Percentiles rank a stretch among this genome's conserved stretches.
Conservation (phyloP, 2,329 filamentous ascomycete genomes). For the Talaromyces verruculosus region DNA sequence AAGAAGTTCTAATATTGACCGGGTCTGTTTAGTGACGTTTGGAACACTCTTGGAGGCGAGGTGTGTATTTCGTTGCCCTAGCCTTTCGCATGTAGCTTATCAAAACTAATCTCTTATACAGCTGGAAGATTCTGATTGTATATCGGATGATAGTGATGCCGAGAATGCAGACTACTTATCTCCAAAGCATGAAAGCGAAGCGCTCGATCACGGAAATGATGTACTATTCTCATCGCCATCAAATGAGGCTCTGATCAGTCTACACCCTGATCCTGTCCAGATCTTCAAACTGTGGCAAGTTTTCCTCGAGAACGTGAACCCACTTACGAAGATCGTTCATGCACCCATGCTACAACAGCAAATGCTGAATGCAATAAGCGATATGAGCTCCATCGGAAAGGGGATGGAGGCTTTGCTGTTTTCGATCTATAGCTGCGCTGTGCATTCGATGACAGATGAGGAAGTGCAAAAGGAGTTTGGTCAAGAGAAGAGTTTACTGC, state of each 20-base stretch:
- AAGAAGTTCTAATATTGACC: neutral
- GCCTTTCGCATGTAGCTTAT: neutral
- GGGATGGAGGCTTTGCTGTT: constrained; percentile 60
- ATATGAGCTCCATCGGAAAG: constrained; percentile 53
- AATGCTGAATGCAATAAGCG: constrained; percentile 52
- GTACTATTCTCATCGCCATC: constrained; percentile 1
- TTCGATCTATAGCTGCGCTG: constrained; percentile 60
- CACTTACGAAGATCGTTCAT: constrained; percentile 61
- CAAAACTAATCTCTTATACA: neutral
- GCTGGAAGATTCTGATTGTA: constrained; percentile 10
- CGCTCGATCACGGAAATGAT: constrained; percentile 12
- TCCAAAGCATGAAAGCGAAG: neutral
- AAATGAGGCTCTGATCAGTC: constrained; percentile 3
- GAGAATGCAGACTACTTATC: constrained; percentile 10
- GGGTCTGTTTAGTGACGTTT: constrained; percentile 4
- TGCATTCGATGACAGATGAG: constrained; percentile 44
- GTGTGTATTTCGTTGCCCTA: neutral
- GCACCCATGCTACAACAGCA: constrained; percentile 55
- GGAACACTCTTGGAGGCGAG: constrained; percentile 16
- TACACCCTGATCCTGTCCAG: constrained; percentile 44
- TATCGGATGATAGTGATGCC: constrained; percentile 14
- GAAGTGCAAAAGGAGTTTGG: constrained; percentile 49
- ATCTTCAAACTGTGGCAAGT: constrained; percentile 57
- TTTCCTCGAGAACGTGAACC: constrained; percentile 62
- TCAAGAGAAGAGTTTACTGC: constrained; percentile 50